Evolutionary conservation across 1,284 basidiomycete species (phyloP).

Genomic region (Austropuccinia psidii): DNA sequence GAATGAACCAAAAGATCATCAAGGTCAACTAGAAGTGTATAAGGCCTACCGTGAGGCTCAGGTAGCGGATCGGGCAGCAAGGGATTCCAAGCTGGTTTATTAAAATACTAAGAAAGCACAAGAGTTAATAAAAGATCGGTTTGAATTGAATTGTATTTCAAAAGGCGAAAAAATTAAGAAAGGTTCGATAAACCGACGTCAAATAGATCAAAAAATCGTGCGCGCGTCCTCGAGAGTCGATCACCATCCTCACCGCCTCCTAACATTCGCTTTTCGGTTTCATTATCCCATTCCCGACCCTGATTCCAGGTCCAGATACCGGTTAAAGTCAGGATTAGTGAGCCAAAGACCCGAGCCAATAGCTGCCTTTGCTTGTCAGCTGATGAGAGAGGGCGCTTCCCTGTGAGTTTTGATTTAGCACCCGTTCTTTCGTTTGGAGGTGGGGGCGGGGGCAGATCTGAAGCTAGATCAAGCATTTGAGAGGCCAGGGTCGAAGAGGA

Average conservation of each 20-base stretch:
- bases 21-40: conserved; percentile 81
- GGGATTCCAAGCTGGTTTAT: conserved; percentile 83
- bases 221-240: conserved; percentile 37
- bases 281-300: conserved; percentile 45
- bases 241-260: conserved; percentile 38
- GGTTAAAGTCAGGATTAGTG: conserved; percentile 40
- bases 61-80: conserved; percentile 82
- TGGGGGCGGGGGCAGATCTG: conserved; percentile 40
- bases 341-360: conserved; percentile 40
- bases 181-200: conserved; percentile 40
- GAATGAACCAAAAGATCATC: conserved; percentile 88
- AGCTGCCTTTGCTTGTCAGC: conserved; percentile 46
- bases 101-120: conserved; percentile 70
- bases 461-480: conserved; percentile 28
- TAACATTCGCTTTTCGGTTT: conserved; percentile 36
- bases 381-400: conserved; percentile 46
- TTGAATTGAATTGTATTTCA: neutral
- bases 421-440: conserved; percentile 41
- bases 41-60: conserved; percentile 75
- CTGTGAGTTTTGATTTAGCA: conserved; percentile 44
- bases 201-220: conserved; percentile 42
- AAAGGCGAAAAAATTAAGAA: neutral
- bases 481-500: conserved; percentile 28
- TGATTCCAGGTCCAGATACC: conserved; percentile 43
- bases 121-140: neutral